Percentiles rank a stretch among this genome's conserved stretches.
Evolutionary conservation across 2,329 filamentous ascomycete genomes (phyloP).

Genomic region (Penicillium sp.): DNA sequence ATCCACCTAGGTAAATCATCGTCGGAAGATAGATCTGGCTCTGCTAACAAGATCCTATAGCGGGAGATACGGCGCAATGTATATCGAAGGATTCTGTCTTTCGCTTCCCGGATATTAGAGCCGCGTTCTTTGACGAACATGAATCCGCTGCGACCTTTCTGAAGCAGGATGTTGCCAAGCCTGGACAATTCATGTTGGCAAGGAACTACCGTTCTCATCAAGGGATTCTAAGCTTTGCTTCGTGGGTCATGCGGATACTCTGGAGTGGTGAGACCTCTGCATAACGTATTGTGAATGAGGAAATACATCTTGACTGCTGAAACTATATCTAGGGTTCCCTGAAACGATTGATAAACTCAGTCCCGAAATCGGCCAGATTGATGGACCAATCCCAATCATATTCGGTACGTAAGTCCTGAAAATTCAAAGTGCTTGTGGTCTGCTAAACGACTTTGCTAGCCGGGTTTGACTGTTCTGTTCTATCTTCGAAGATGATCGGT

Average conservation of each 20-base stretch:
- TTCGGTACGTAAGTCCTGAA: conserved; percentile 20
- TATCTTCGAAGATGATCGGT: conserved; percentile 29
- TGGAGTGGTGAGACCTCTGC: conserved; percentile 23
- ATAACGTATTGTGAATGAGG: background rate
- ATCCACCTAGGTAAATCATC: conserved; percentile 31
- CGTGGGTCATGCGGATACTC: conserved; percentile 35
- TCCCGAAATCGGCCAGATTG: conserved; percentile 32
- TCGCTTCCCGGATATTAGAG: conserved; percentile 37
- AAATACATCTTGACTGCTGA: background rate
- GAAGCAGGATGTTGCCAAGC: conserved; percentile 10
- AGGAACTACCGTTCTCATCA: conserved; percentile 41
- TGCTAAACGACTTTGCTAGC: conserved; percentile 7
- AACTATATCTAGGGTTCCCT: conserved; percentile 26
- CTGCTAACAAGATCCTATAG: background rate
- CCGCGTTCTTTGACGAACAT: conserved; percentile 34
- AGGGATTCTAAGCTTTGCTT: conserved; percentile 37
- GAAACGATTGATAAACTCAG: conserved; percentile 35
- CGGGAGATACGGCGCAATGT: conserved; percentile 40
- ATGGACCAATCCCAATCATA: conserved; percentile 28
- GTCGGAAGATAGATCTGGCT: background rate
- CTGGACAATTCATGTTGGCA: conserved; percentile 30
- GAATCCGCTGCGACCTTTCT: conserved; percentile 6
- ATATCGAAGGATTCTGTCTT: conserved; percentile 41
- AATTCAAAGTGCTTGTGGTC: background rate
- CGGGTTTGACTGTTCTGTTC: conserved; percentile 21